Base-by-base conservation (phyloP, 2,329 filamentous ascomycete species). In the Curvularia sp. region DNA sequence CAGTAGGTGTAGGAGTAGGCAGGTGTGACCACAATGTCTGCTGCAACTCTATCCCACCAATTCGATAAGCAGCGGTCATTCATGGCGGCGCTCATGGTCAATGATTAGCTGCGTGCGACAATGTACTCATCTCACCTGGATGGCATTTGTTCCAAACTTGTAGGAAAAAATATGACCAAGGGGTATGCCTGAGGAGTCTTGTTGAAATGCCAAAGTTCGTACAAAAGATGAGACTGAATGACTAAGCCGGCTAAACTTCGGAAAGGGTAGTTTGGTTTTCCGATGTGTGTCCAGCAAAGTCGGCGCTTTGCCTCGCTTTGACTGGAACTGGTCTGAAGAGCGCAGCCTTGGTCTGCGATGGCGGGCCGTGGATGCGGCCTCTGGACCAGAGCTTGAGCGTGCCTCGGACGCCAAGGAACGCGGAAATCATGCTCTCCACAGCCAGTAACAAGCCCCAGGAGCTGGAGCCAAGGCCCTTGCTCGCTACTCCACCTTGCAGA, bases 311-410 rank as follows among this genome's bases (percentile, higher is more conserved):
- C 27, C 28, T 34, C 27, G 43, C 43, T 47, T 47, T 32, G n/a
- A 47, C 28, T 47, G n/a, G 32, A 47, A 32, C 28, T 21, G 43
- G 18, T 15, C 18, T 45, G 27, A 9, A 47, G 18, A 32, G 18
- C 27, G 27, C 43, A 30, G 43, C 1, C n/a, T 21, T 47, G 8
- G 43, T n/a, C 28, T 32, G 27, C 28, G 21, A 47, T 34, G 28
- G 10, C 43, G 43, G 43, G 43, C 43, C 43, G 43, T 47, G 18
- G 43, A 47, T 47, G 43, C 43, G 28, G 43, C 18, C 27, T 30
- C 28, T 47, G 28, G 43, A 32, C 43, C 43, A 32, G 43, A 32
- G 6, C 8, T 34, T 32, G 43, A 47, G 43, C 28, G n/a, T 32
- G 43, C 43, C 3, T 21, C 28, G 28, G n/a, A 47, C 27, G 43